Evolutionary conservation across 352 stramenopile genomes (phyloP).

Genomic region (Lagenidium giganteum): DNA sequence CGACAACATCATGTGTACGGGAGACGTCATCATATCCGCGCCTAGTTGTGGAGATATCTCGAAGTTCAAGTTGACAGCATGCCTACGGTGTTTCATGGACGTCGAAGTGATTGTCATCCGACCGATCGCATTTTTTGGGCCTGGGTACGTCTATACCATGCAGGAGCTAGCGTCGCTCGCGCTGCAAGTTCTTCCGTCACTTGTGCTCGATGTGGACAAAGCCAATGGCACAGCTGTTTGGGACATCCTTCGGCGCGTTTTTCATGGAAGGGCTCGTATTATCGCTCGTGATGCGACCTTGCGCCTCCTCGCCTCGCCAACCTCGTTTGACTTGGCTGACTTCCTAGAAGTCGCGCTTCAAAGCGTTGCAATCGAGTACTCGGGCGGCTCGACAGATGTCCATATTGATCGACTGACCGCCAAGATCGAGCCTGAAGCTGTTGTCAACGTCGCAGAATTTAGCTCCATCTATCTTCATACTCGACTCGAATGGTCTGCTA

Average conservation of each 20-base stretch:
- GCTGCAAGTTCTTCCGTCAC: slow-evolving; percentile 24
- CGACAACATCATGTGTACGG: slow-evolving; percentile 22
- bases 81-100: slow-evolving; percentile 35
- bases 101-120: slow-evolving; percentile 24
- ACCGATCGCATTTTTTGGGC: slow-evolving; percentile 45
- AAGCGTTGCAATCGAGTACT: slow-evolving; percentile 24
- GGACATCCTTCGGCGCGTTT: slow-evolving; percentile 50
- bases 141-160: slow-evolving; percentile 47
- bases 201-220: slow-evolving; percentile 46
- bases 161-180: slow-evolving; percentile 34
- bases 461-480: slow-evolving; percentile 39
- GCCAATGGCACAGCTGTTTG: slow-evolving; percentile 24
- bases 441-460: slow-evolving; percentile 60
- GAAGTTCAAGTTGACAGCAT: slow-evolving; percentile 21
- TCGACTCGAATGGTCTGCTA: slow-evolving; percentile 38
- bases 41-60: slow-evolving; percentile 7
- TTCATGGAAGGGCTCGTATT: slow-evolving; percentile 49
- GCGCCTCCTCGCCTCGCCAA: slow-evolving; percentile 34
- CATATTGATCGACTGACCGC: slow-evolving; percentile 35
- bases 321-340: slow-evolving; percentile 46
- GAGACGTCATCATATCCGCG: slow-evolving; percentile 29
- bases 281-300: slow-evolving; percentile 32
- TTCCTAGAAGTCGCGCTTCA: slow-evolving; percentile 47
- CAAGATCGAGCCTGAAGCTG: slow-evolving; percentile 64
- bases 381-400: slow-evolving; percentile 24